Evolutionary conservation across 2,329 filamentous ascomycete genomes (phyloP).

Genomic region (Ceratocystis albifundus): DNA sequence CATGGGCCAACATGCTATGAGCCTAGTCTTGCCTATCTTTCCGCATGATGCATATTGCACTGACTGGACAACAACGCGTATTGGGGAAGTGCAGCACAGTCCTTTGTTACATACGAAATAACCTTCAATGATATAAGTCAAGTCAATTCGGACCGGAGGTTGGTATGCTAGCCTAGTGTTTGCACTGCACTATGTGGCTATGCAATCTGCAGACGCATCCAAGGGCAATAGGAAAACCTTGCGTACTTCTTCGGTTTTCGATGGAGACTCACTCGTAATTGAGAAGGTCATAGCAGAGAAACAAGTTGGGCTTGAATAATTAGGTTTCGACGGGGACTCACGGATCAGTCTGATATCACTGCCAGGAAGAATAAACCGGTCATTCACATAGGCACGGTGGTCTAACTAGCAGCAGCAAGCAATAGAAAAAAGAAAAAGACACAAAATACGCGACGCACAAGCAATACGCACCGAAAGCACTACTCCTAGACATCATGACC

Average conservation of each 20-base stretch:
- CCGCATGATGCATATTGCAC: not conserved
- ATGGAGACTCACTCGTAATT: not conserved
- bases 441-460: not conserved
- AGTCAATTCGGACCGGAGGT: not conserved
- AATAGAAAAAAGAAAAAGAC: not conserved
- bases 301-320: not conserved
- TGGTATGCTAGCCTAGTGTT: not conserved
- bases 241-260: not conserved
- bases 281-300: not conserved
- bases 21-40: not conserved
- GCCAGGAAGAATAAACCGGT: not conserved
- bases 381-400: not conserved
- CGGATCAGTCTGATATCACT: not conserved
- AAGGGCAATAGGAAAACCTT: not conserved
- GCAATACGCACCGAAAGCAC: not conserved
- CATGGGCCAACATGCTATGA: constrained; percentile 5
- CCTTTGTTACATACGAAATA: not conserved
- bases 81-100: not conserved
- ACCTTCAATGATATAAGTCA: not conserved
- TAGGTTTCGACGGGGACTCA: not conserved
- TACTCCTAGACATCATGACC: not conserved
- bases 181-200: not conserved
- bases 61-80: not conserved
- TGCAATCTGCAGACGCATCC: not conserved
- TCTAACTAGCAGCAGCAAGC: not conserved